Conservation (phyloP, 345 rosid genomes). For the Camelina hispida region DNA sequence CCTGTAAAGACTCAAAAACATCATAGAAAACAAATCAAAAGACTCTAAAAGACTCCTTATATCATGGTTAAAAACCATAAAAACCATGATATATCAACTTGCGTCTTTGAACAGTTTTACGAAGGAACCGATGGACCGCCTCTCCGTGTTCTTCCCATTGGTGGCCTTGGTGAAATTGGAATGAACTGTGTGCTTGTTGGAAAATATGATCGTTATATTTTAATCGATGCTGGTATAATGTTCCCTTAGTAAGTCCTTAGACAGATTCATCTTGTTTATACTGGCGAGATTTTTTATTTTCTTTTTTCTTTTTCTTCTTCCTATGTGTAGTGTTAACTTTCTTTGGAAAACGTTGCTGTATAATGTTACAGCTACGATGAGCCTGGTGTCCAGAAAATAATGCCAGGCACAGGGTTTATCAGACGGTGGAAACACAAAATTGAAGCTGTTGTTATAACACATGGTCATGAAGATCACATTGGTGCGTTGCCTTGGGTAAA, state of each 20-base stretch:
- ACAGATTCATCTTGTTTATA: slow-evolving; percentile 13
- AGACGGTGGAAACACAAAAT: slow-evolving; percentile 94
- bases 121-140: slow-evolving; percentile 96
- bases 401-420: slow-evolving; percentile 96
- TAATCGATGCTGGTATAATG: slow-evolving; percentile 96
- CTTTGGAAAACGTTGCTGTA: slow-evolving; percentile 12
- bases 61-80: too few species aligned
- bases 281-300: not conserved
- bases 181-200: slow-evolving; percentile 99
- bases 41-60: too few species aligned
- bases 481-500: slow-evolving; percentile 99
- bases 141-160: slow-evolving; percentile 91
- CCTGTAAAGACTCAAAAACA: too few species aligned
- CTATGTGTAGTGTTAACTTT: too few species aligned
- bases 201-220: slow-evolving; percentile 84
- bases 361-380: slow-evolving; percentile 76
- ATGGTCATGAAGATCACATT: slow-evolving; percentile 99
- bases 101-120: slow-evolving; percentile 94
- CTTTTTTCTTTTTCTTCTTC: too few species aligned
- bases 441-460: slow-evolving; percentile 96
- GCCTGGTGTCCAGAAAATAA: slow-evolving; percentile 90
- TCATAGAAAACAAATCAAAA: too few species aligned
- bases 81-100: too few species aligned
- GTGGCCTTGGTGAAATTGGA: slow-evolving; percentile 98
- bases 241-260: slow-evolving; percentile 86